Conservation (phyloP, 441 rosid species). For the Pelargonium fulgidum region DNA sequence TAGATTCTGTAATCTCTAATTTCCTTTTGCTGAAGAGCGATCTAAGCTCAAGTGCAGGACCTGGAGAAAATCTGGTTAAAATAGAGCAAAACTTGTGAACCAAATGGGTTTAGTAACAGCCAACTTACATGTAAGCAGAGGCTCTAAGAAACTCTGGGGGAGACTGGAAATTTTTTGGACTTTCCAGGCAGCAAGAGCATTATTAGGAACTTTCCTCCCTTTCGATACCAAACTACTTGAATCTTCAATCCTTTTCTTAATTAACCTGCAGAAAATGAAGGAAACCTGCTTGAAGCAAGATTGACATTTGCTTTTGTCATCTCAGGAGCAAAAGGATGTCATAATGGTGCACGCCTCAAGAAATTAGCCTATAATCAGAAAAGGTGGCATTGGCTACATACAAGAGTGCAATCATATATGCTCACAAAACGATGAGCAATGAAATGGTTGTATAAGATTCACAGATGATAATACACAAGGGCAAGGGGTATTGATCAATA, state of each 20-base stretch:
- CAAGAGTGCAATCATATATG: background rate
- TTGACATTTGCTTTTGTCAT: background rate
- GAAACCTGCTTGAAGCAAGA: background rate
- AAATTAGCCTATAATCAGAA: background rate
- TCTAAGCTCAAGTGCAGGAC: constrained; percentile 35
- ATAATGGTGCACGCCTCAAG: background rate
- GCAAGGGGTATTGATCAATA: background rate
- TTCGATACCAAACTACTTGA: constrained; percentile 54
- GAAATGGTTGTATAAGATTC: background rate
- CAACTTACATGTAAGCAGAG: constrained; percentile 62
- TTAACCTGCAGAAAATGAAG: constrained; percentile 38
- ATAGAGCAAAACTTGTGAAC: constrained; percentile 15
- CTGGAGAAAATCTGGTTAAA: constrained; percentile 34
- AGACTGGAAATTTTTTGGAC: constrained; percentile 31
- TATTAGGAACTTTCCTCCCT: constrained; percentile 40
- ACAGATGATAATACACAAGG: background rate
- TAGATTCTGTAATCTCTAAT: constrained; percentile 20
- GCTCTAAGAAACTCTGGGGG: constrained; percentile 38
- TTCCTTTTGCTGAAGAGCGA: constrained; percentile 29
- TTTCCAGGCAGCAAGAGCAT: constrained; percentile 42
- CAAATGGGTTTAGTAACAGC: constrained; percentile 4
- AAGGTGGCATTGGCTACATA: background rate
- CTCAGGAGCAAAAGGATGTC: background rate
- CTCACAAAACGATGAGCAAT: background rate
- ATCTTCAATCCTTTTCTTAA: constrained; percentile 49